Base-by-base conservation (phyloP, 2,329 filamentous ascomycete species). In the Didymella glomerata region DNA sequence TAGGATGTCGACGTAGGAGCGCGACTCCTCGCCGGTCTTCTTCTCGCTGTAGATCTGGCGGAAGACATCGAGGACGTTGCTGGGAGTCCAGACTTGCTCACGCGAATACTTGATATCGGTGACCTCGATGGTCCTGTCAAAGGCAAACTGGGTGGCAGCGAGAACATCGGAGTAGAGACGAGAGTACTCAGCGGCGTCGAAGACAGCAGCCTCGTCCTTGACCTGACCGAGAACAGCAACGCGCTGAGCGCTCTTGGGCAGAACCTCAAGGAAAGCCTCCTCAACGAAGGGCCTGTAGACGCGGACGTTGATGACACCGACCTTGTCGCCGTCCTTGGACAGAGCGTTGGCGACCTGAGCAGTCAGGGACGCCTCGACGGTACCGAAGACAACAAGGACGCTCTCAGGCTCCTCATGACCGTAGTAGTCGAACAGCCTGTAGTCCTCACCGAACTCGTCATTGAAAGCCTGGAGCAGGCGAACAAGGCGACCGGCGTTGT, bases 231-330 rank as follows among this genome's bases (percentile, higher is more conserved):
- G 86, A 20, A 98, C 92, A 36, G 90, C 89, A 65, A 99, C 84
- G 62, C 85, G 90, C 78, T 86, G 87, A 46, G 89, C 86, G 34
- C 90, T 90, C 67, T 87, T 83, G 32, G 95, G 93, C 27, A 99
- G 85, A 11, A 86, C 86, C 66, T 90, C 88, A 63, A 98, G 82
- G 84, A 99, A 98, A 50, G 92, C 91, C 76, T 97, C 93, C 80
- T 99, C 95, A 30, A 95, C 87, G 73, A 99, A 98, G 16, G 95
- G 95, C 42, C 94, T 88, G 83, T 98, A 99, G 54, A 99, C 85
- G 64, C 95, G 90, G 46, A 98, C 94, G 70, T 92, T 94, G 77
- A 99, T 84, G 38, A 94, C 90, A 69, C 95, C 95, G 61, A 97
- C 86, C 80, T 89, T 92, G 73, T 86, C 85, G 65, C 90, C 93